A percentile compares a stretch with the other conserved stretches of the same genome.
phyloP scores from a whole-genome alignment of 768 basidiomycete species.

The Mrakia blollopis region DNA sequence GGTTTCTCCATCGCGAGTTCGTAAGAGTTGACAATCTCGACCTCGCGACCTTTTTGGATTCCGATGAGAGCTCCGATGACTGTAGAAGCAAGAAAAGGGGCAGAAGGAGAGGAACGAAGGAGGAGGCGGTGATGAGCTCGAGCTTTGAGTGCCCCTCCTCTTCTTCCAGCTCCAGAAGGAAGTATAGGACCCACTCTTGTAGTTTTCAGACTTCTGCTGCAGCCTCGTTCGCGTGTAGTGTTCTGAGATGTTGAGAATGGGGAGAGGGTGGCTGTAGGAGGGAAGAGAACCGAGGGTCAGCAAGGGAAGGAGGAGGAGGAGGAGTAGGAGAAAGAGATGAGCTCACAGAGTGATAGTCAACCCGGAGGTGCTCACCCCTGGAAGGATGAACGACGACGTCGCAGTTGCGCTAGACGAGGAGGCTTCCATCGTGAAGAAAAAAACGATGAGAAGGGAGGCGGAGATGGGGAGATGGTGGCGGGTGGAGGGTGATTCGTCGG shows the following conservation, averaged over 20 bases:
- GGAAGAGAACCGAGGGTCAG: not conserved
- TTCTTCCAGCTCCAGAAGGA: too few relatives aligned
- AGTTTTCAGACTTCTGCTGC: slow-evolving; percentile 47
- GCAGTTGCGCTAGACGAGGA: not conserved
- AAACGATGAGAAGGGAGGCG: not conserved
- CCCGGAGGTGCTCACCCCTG: slow-evolving; percentile 32
- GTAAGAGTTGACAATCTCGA: slow-evolving; percentile 96
- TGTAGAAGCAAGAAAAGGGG: too few relatives aligned
- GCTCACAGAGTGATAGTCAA: slow-evolving; percentile 37
- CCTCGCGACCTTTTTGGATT: slow-evolving; percentile 86
- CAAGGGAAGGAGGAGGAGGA: not conserved
- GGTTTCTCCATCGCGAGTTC: slow-evolving; percentile 61
- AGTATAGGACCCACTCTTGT: slow-evolving; percentile 20
- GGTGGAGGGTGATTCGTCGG: not conserved
- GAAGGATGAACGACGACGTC: not conserved
- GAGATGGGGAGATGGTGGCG: not conserved
- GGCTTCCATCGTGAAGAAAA: not conserved
- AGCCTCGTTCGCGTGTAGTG: slow-evolving; percentile 82
- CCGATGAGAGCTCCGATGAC: slow-evolving; percentile 91
- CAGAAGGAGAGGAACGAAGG: not conserved
- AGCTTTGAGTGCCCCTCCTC: too few relatives aligned
- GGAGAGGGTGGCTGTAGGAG: slow-evolving; percentile 74
- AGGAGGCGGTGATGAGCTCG: not conserved
- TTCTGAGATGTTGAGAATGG: slow-evolving; percentile 94
- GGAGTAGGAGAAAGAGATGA: not conserved